Percentiles rank a stretch among this genome's conserved stretches.
Evolutionary conservation across 768 basidiomycete species (phyloP).

Genomic region (Mycena chlorophos): DNA sequence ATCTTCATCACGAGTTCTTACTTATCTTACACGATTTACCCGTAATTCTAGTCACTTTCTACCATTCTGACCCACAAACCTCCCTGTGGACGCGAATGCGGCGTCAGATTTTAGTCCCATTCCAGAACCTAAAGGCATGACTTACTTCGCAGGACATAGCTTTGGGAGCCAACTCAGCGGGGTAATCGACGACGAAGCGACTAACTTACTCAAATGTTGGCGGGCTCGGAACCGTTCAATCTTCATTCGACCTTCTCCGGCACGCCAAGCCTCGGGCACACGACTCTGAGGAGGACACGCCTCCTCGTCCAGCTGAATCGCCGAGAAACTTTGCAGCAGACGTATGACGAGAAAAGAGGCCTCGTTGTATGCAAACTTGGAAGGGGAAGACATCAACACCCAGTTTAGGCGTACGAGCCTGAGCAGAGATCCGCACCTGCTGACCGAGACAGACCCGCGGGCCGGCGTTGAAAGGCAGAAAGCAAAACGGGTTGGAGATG

Average conservation of each 20-base stretch:
- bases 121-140: no score
- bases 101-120: no score
- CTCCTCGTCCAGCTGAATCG: constrained; percentile 33
- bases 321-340: constrained; percentile 41
- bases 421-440: neutral
- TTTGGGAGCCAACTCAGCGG: no score
- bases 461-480: neutral
- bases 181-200: neutral
- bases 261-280: constrained; percentile 38
- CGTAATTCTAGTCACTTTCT: no score
- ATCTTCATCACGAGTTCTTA: no score
- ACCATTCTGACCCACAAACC: no score
- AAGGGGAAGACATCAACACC: neutral
- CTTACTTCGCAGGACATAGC: no score
- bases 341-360: constrained; percentile 29
- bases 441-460: neutral
- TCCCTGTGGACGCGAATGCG: no score
- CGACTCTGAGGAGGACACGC: constrained; percentile 31
- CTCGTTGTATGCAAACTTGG: constrained; percentile 19
- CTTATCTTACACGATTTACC: no score
- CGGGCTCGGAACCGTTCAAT: constrained; percentile 33
- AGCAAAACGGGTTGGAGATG: neutral
- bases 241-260: constrained; percentile 28
- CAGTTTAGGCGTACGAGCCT: neutral
- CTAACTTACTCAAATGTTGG: constrained; percentile 31